Conservation (phyloP, 306 rosid species). For the Heteromeles arbutifolia region DNA sequence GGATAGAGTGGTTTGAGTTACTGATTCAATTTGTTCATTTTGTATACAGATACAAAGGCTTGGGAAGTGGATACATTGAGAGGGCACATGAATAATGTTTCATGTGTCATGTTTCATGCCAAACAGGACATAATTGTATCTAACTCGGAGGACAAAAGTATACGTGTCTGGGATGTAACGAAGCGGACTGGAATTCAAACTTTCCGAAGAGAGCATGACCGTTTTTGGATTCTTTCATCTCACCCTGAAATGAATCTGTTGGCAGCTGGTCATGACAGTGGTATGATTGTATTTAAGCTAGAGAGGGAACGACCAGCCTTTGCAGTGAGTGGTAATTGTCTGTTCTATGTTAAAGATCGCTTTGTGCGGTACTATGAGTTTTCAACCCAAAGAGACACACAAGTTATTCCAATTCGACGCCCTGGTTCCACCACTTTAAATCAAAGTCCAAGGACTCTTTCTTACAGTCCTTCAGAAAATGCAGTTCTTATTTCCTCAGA, state of each 20-base stretch:
- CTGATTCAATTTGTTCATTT: not conserved
- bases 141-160: slow-evolving; percentile 95
- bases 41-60: slow-evolving; percentile 83
- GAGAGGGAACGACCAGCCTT: slow-evolving; percentile 95
- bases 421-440: slow-evolving; percentile 73
- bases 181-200: slow-evolving; percentile 94
- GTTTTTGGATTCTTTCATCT: slow-evolving; percentile 94
- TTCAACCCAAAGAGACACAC: slow-evolving; percentile 71
- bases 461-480: slow-evolving; percentile 77
- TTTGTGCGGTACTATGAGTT: slow-evolving; percentile 77
- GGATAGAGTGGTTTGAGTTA: not conserved
- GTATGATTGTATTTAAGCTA: slow-evolving; percentile 89
- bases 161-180: slow-evolving; percentile 93
- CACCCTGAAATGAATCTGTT: slow-evolving; percentile 96
- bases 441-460: slow-evolving; percentile 84
- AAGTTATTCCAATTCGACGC: slow-evolving; percentile 75
- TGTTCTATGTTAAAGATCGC: slow-evolving; percentile 76
- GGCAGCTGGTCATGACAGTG: slow-evolving; percentile 98
- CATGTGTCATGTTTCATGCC: slow-evolving; percentile 93
- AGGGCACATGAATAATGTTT: slow-evolving; percentile 96
- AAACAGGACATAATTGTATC: slow-evolving; percentile 94
- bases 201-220: slow-evolving; percentile 91
- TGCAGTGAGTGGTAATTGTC: slow-evolving; percentile 70
- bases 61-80: slow-evolving; percentile 98
- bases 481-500: slow-evolving; percentile 89